phyloP scores from a whole-genome alignment of 208 protist genomes.

The Acanthamoeba healyi region DNA sequence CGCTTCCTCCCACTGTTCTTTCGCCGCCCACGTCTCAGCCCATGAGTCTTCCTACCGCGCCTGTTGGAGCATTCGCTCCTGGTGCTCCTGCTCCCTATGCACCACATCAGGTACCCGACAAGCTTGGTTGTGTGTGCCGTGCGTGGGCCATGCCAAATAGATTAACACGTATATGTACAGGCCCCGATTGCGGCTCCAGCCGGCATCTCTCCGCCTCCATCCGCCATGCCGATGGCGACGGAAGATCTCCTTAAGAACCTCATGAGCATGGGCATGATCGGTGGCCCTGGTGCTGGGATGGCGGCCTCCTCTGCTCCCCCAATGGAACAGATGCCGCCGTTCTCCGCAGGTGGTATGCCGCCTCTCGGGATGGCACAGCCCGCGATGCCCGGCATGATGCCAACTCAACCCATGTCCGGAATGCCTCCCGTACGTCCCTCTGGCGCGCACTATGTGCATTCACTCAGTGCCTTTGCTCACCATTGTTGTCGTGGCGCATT shows the following conservation, averaged over 20 bases:
- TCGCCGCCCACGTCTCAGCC: background rate
- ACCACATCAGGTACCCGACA: background rate
- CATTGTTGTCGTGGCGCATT: too few relatives aligned
- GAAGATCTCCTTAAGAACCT: constrained; percentile 24
- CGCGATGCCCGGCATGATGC: background rate
- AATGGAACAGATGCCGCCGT: too few relatives aligned
- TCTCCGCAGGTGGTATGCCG: too few relatives aligned
- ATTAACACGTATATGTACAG: too few relatives aligned
- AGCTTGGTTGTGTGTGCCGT: too few relatives aligned
- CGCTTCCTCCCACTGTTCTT: background rate
- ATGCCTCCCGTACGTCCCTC: background rate
- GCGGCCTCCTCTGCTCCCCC: background rate
- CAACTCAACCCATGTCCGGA: too few relatives aligned
- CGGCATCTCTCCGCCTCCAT: background rate
- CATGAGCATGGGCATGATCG: background rate
- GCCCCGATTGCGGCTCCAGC: background rate
- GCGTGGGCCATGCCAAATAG: too few relatives aligned
- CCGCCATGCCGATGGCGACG: background rate
- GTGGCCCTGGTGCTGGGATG: background rate
- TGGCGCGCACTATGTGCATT: background rate
- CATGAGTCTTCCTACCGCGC: background rate
- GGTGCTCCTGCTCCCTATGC: background rate
- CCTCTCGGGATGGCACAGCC: background rate
- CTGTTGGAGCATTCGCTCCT: background rate
- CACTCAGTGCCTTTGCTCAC: background rate